Base-by-base conservation (phyloP, 495 filamentous ascomycete species). In the Sordaria brevicollis region DNA sequence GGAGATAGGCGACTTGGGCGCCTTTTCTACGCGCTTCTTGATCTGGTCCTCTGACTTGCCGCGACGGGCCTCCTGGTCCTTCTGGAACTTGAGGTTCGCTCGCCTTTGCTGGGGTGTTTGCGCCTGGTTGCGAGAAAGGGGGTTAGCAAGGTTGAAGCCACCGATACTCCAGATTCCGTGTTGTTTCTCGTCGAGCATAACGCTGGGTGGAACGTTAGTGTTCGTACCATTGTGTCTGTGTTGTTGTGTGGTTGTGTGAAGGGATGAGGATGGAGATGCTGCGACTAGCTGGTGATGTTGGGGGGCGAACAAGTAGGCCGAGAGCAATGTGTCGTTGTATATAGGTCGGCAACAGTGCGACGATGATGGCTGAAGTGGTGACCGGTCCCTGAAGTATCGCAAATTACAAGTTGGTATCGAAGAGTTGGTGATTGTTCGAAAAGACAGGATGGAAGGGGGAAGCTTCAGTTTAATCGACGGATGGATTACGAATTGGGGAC, bases 61-160 rank as follows among this genome's bases (percentile, higher is more conserved):
- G 72, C 90, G 88, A 77, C 92, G 94, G 29, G 86, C 85, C 71
- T 90, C 89, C 79, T 97, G 89, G 39, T 88, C 85, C 77, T 91
- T 91, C 41, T 88, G 90, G 80, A 91, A 99, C 73, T 89, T 90
- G 70, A 89, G 89, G 82, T 98, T 98, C 39, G 92, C 91, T 76
- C 88, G 88, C 73, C 94, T 91, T 84, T 98, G 96, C 79, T 93
- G 88, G 35, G 93, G 94, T 71, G 95, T 99, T 90, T 99, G 95
- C 34, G 91, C 91, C 94, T 99, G 74, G 38, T 41, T 34, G 21
- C n/a, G 31, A 49, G 10, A 31, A 67, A 36, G 11, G 36, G 67
- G 43, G 43, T 31, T 34, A 65, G 49, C 43, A 33, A 69, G 31
- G 69, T 19, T 39, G 29, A n/a, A 21, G 9, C 1, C n/a, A n/a